Percentiles rank a stretch among this genome's conserved stretches.
Conservation (phyloP, 345 rosid genomes). For the Salix suchowensis region DNA sequence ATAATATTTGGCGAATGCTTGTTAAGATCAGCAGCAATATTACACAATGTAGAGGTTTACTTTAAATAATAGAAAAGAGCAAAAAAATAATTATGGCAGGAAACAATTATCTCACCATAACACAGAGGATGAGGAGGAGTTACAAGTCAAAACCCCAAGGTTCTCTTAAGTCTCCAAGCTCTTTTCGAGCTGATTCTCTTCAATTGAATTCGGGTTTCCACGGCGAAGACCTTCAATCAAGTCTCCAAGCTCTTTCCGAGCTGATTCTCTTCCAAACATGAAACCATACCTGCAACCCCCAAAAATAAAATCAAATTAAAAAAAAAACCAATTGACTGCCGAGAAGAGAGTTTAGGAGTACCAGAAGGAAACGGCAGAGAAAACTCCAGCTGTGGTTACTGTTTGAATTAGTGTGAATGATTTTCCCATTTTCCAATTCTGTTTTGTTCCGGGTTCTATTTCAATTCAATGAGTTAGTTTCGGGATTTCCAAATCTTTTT, state of each 20-base stretch:
- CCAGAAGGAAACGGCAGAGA: slow-evolving; percentile 85
- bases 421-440: slow-evolving; percentile 41
- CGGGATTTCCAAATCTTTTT: not conserved
- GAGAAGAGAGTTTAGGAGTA: slow-evolving; percentile 6
- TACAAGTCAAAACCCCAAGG: not conserved
- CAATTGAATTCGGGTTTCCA: slow-evolving; percentile 32
- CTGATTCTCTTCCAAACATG: slow-evolving; percentile 89
- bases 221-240: slow-evolving; percentile 74
- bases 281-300: slow-evolving; percentile 67
- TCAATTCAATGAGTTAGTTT: no score
- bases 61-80: no score
- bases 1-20: no score
- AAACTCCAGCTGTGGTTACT: slow-evolving; percentile 62
- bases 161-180: slow-evolving; percentile 54
- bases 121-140: not conserved
- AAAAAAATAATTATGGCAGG: not conserved
- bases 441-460: not conserved
- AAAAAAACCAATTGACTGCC: not conserved
- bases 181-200: slow-evolving; percentile 82
- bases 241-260: slow-evolving; percentile 74
- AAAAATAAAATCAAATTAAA: not conserved
- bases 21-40: not conserved
- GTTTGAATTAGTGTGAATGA: slow-evolving; percentile 68
- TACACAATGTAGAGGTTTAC: not conserved
- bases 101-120: not conserved